Base-by-base conservation (phyloP, 2,329 filamentous ascomycete species). In the Diaporthe caulivora region DNA sequence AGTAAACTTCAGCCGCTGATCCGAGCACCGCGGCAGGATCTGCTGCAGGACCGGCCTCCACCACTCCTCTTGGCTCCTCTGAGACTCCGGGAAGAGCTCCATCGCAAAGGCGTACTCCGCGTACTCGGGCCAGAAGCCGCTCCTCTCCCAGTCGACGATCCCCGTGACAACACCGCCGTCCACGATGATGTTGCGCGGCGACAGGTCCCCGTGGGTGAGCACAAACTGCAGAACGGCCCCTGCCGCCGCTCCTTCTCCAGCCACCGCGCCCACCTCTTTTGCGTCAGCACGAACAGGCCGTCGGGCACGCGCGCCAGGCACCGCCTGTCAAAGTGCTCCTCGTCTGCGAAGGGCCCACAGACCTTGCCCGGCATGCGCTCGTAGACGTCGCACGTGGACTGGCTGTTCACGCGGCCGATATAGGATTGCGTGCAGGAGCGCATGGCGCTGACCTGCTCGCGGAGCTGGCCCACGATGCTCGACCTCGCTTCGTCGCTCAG, bases 41-140 rank as follows among this genome's bases (percentile, higher is more conserved):
- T 57, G 24, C 51, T 70, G 53, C 34, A 53, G n/a, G 6, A 73
- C 70, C 4, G 70, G 73, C 6, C 71, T 53, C 72, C 74, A 76
- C 72, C 72, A 74, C n/a, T 76, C 47, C 24, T 75, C 70, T n/a
- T 42, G 34, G 18, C 62, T 67, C 2, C 37, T 60, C 1, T 60
- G 55, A 18, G 26, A 37, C n/a, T 8, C 8, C 1, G 65, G 64
- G 18, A 47, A 62, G 11, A 69, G 34, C n/a, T 26, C 40, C 72
- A 72, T 73, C 9, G 72, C 72, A 42, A 76, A 74, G 2, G 70
- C 74, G 26, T 72, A 76, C 54, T 75, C 74, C 15, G 70, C 72
- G 49, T 76, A 76, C 29, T 75, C 74, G 11, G 74, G 74, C 54
- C 68, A 76, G 44, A 75, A 75, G 7, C 74, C 74, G 37, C 74